phyloP scores from a whole-genome alignment of 768 basidiomycete genomes.

The Hysterangium stoloniferum region DNA sequence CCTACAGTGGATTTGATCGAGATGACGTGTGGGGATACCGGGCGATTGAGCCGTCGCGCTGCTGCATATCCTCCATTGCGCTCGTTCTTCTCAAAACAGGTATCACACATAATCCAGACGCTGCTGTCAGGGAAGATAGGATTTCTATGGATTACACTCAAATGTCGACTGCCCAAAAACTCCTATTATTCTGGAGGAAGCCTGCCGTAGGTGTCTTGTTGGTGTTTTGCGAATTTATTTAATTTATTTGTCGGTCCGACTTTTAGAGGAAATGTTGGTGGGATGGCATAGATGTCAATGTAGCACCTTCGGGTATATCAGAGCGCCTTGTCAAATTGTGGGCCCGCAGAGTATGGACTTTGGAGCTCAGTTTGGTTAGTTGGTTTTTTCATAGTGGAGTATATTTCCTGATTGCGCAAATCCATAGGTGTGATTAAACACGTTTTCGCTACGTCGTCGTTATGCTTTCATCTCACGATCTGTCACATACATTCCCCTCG shows the following conservation, averaged over 20 bases:
- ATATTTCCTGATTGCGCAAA: too few relatives aligned
- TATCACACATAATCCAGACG: conserved; percentile 55
- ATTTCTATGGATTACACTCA: conserved; percentile 86
- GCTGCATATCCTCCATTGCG: conserved; percentile 97
- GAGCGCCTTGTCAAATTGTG: conserved; percentile 76
- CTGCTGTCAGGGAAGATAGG: conserved; percentile 50
- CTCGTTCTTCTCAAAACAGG: conserved; percentile 96
- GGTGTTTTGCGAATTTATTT: conserved; percentile 4
- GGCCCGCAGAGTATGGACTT: conserved; percentile 97
- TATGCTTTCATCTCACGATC: too few relatives aligned
- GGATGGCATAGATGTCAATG: conserved; percentile 91
- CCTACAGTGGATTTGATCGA: conserved; percentile 81
- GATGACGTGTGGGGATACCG: conserved; percentile 99
- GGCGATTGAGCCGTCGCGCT: conserved; percentile 89
- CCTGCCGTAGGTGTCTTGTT: conserved; percentile 72
- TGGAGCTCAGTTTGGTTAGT: conserved; percentile 87
- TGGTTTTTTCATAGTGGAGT: too few relatives aligned
- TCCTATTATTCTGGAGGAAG: conserved; percentile 97
- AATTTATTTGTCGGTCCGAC: not conserved
- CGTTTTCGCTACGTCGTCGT: too few relatives aligned
- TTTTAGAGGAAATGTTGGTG: conserved; percentile 99
- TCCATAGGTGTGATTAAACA: too few relatives aligned
- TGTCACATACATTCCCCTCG: too few relatives aligned
- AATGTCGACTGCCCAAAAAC: conserved; percentile 96
- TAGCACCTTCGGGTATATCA: conserved; percentile 43